These are phyloP conservation scores for Acanthochlamys bracteata DNA, from an alignment of 106 monocot species.

Conservation along the genomic window DNA sequence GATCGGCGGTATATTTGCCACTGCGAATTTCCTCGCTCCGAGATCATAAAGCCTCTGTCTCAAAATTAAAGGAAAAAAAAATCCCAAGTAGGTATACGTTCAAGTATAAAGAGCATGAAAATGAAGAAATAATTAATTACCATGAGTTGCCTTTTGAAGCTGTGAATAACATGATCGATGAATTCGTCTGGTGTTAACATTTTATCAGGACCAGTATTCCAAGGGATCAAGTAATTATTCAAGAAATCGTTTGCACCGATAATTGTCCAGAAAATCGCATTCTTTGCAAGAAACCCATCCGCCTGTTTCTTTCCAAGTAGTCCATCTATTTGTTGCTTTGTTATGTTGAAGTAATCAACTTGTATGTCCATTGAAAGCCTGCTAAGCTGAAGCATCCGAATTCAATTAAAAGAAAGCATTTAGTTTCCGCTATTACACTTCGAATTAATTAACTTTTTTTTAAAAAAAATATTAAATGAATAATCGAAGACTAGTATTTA, in stretches of 20 bases:
- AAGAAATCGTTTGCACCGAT: constrained; percentile 88
- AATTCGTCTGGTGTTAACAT: constrained; percentile 37
- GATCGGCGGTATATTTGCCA: constrained; percentile 6
- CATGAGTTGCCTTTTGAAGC: constrained; percentile 42
- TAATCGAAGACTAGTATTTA: constrained; percentile 12
- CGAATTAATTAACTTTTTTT: neutral
- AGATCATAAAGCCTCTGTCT: constrained; percentile 6
- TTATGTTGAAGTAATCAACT: constrained; percentile 75
- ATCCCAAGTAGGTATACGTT: no score
- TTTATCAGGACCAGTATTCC: constrained; percentile 36
- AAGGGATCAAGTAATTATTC: constrained; percentile 83
- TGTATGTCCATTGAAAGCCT: constrained; percentile 79
- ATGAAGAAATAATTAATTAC: constrained; percentile 11
- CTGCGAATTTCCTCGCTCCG: constrained; percentile 8
- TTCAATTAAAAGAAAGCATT: neutral
- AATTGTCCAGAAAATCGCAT: constrained; percentile 60
- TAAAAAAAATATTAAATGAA: neutral
- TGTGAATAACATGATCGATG: constrained; percentile 47
- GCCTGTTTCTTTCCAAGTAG: constrained; percentile 47
- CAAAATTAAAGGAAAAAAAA: neutral
- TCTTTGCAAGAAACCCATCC: constrained; percentile 25
- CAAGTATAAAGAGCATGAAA: neutral
- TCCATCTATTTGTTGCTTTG: constrained; percentile 46
- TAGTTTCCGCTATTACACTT: no score
- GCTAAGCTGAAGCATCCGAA: constrained; percentile 28